Base-by-base conservation (phyloP, 176 grass and related monocot species). In the Miscanthus lutarioriparius region DNA sequence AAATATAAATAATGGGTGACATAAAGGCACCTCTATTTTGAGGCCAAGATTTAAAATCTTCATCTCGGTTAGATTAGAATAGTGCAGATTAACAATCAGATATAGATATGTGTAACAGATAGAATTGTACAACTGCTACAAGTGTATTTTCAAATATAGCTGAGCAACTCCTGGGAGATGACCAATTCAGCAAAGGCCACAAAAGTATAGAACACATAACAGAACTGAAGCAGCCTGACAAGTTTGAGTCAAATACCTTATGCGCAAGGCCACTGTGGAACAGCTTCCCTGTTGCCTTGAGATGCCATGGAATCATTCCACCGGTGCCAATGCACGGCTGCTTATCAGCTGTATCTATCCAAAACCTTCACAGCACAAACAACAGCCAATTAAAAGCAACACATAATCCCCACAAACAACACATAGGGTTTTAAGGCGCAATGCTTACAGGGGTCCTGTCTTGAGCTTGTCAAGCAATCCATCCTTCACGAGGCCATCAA, bases 221-320 rank as follows among this genome's bases (percentile, higher is more conserved):
- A 14, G 38, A 67, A 76, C 40, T 56, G 45, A 47, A 80, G 11
- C 38, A 54, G 14, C 53, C 17, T 39, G n/a, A 74, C 17, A 39
- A 77, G 3, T 69, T 82, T 61, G 30, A 87, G 64, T 70, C 63
- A 48, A 75, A 53, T 86, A 98, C 96, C 93, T 99, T 99, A 85
- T 99, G 89, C 45, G 96, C 88, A 5, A 99, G 89, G 68, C 96
- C 93, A 87, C 96, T 99, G 80, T 99, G 96, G 83, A 99, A 99
- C 15, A 96, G 87, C 62, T 99, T 99, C 64, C 96, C 96, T 61
- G 86, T 94, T 67, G 91, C 89, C 81, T 93, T 93, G 26, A 99
- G 87, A 86, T 89, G 90, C 96, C 96, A 98, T 32, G 88, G 32
- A 77, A 98, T 95, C 89, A 91, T 92, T 33, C 96, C 96, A 66